phyloP scores from a whole-genome alignment of 2,329 filamentous ascomycete genomes.

The Coniochaeta sp. region DNA sequence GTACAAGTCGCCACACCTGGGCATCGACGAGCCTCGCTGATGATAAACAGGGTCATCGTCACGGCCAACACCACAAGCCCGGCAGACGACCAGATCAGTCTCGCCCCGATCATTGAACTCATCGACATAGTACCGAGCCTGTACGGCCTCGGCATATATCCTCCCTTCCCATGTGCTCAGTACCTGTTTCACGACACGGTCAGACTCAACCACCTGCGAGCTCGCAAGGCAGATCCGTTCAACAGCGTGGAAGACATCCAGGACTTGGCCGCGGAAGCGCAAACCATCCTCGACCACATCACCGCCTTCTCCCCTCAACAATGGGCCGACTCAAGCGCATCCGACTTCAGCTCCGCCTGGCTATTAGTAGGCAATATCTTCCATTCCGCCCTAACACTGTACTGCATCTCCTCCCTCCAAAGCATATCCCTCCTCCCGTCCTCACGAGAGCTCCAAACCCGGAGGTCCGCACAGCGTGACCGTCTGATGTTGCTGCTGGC shows the following conservation, averaged over 20 bases:
- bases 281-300: conserved; percentile 10
- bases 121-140: conserved; percentile 8
- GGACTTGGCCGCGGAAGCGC: neutral
- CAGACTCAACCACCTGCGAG: conserved; percentile 15
- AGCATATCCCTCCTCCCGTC: conserved; percentile 1
- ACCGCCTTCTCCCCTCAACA: conserved; percentile 12
- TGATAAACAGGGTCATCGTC: conserved; percentile 4
- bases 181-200: conserved; percentile 13
- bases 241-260: neutral
- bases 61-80: conserved; percentile 14
- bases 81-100: conserved; percentile 4
- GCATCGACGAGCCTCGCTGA: neutral
- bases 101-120: conserved; percentile 8
- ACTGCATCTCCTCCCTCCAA: conserved; percentile 13
- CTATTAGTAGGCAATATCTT: conserved; percentile 10
- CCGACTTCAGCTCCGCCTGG: conserved; percentile 7
- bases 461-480: conserved; percentile 3
- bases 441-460: conserved; percentile 1
- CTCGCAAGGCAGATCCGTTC: conserved; percentile 2
- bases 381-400: conserved; percentile 14
- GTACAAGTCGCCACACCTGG: neutral
- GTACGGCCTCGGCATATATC: conserved; percentile 13
- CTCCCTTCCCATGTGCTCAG: conserved; percentile 13
- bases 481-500: conserved; percentile 6
- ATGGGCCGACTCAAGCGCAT: conserved; percentile 6